These are phyloP conservation scores for Closterium sp. DNA, from an alignment of 139 green algal species.

Conservation along the genomic window DNA sequence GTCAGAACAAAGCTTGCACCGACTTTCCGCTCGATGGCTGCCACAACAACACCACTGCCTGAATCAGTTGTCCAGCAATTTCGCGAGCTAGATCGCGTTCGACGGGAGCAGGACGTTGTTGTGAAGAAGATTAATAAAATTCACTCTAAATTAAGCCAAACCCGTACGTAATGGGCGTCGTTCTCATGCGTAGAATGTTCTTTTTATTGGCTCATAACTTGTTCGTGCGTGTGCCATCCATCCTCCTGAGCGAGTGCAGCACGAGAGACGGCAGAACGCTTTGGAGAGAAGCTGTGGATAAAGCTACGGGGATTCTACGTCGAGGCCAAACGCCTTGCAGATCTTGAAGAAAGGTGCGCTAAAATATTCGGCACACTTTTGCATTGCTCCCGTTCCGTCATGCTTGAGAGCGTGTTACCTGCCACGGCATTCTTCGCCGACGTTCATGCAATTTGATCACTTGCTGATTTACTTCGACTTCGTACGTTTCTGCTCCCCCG, in stretches of 20 bases:
- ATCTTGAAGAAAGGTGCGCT: slow-evolving; percentile 42
- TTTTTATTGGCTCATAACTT: neutral
- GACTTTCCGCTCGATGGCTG: neutral
- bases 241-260: neutral
- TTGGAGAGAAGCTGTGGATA: slow-evolving; percentile 51
- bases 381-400: neutral
- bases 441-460: too few species aligned
- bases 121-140: slow-evolving; percentile 55
- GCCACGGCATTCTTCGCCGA: too few species aligned
- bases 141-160: slow-evolving; percentile 45
- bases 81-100: slow-evolving; percentile 27
- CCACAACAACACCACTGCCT: neutral
- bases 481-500: neutral
- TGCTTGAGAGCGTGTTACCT: neutral
- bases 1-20: neutral
- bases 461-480: neutral
- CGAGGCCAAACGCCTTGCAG: slow-evolving; percentile 42
- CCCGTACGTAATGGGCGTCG: slow-evolving; percentile 16
- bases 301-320: slow-evolving; percentile 48
- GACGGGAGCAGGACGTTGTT: slow-evolving; percentile 39
- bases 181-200: neutral
- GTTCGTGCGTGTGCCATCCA: neutral
- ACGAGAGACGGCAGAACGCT: slow-evolving; percentile 46
- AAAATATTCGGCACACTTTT: neutral
- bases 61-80: slow-evolving; percentile 25